These are phyloP conservation scores for Peronospora tabacina DNA, from an alignment of 352 stramenopile species.

Conservation along the genomic window DNA sequence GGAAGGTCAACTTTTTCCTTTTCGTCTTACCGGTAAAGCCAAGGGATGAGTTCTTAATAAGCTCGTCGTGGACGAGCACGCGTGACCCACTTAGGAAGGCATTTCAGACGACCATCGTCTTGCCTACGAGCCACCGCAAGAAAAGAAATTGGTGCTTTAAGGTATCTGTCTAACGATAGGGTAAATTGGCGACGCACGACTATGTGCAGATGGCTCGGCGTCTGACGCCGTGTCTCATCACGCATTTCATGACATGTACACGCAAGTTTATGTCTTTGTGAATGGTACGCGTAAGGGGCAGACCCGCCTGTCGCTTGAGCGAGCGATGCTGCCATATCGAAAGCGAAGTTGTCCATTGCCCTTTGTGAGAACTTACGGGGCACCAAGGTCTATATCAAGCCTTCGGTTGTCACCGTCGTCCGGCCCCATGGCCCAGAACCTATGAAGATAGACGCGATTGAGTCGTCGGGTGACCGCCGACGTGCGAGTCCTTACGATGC, in stretches of 20 bases:
- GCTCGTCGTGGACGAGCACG: neutral
- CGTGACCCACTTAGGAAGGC: neutral
- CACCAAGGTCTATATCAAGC: neutral
- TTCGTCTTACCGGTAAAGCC: neutral
- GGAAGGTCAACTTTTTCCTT: neutral
- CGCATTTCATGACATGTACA: too few species aligned
- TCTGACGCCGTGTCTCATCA: too few species aligned
- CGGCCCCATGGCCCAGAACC: too few species aligned
- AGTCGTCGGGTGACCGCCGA: neutral
- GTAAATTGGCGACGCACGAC: neutral
- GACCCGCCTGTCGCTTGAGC: constrained; percentile 4
- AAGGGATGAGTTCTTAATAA: neutral
- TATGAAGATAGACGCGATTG: too few species aligned
- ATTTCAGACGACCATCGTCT: neutral
- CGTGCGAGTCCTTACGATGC: too few species aligned
- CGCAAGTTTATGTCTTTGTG: too few species aligned
- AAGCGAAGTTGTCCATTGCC: constrained; percentile 12
- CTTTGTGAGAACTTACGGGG: constrained; percentile 15
- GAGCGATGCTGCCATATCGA: neutral
- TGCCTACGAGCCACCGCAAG: neutral
- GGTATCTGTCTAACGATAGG: neutral
- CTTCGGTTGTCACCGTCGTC: too few species aligned
- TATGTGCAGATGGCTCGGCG: neutral
- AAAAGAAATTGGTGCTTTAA: too few species aligned
- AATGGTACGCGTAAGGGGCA: too few species aligned